Evolutionary conservation across 805 yeast species (phyloP), one percentile per base, ranked within the genome.

Genomic region (Schwanniomyces pseudopolymorphus): DNA sequence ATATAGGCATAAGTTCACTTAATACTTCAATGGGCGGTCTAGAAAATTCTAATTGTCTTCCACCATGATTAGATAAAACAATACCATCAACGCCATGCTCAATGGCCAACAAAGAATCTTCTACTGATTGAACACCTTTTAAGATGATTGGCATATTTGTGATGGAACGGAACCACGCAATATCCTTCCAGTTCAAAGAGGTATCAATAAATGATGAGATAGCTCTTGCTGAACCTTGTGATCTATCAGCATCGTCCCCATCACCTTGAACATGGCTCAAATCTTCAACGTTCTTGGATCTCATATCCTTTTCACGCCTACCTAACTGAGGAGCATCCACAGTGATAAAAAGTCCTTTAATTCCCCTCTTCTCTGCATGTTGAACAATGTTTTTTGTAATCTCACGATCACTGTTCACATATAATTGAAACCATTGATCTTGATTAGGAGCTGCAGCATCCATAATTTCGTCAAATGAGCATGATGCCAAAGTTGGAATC

Each of bases 241-340:
- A 63, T 41, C 87, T 73, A 57, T 85, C 89, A n/a, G 81, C 76
- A 20, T 68, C 72, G 43, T 80, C 81, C 1, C 75, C 74, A 4
- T 72, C 77, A 13, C 76, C 75, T 57, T 77, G 76, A 42, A 75
- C 79, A 61, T 74, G 75, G 11, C 78, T 65, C 11, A 63, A 53
- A 33, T 72, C 75, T 33, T 70, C 79, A 16, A 70, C 65, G 50
- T 78, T 78, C 60, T 86, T 85, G 46, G 81, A 66, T 51, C 89
- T 79, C 81, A 81, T 79, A 59, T 89, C 96, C 65, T 89, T 90
- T 65, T 91, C 97, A 56, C 97, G 81, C 52, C 94, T 81, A 11
- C 97, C 97, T 37, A 90, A 74, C 50, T 87, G 85, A 5, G 97
- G 97, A 0, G 97, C 96, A 72, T 90, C 97, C 6, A 89, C 96